These are phyloP conservation scores for Eutypella sp. DNA, from an alignment of 2,329 filamentous ascomycete genomes.

Conservation along the genomic window DNA sequence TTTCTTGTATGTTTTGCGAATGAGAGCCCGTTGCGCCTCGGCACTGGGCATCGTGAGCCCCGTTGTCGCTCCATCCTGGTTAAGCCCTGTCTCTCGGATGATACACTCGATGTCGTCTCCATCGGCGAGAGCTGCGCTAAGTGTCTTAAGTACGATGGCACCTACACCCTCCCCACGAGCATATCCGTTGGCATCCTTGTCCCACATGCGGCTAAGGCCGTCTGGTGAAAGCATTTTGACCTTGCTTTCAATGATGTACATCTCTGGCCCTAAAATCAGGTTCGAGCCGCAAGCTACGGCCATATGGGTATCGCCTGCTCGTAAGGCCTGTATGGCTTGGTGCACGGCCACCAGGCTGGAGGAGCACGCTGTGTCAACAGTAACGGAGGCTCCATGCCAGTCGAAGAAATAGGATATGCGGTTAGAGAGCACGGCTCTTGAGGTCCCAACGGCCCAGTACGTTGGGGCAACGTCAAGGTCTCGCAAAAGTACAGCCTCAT, in stretches of 20 bases:
- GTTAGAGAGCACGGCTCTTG: neutral
- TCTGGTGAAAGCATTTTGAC: conserved; percentile 14
- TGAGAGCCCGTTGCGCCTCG: conserved; percentile 4
- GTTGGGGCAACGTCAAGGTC: neutral
- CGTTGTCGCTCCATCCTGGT: conserved; percentile 11
- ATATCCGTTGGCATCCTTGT: conserved; percentile 16
- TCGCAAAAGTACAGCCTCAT: neutral
- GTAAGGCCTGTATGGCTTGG: conserved; percentile 2
- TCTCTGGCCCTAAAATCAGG: neutral
- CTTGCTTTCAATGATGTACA: conserved; percentile 3
- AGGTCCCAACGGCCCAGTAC: neutral
- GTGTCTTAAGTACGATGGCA: conserved; percentile 37
- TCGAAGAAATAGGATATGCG: conserved; percentile 8
- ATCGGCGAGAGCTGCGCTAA: conserved; percentile 32
- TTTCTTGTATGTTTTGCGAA: conserved; percentile 4
- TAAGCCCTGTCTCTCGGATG: conserved; percentile 12
- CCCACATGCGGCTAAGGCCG: conserved; percentile 14
- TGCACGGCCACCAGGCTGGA: conserved; percentile 9
- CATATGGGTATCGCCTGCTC: neutral
- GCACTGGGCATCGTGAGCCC: conserved; percentile 11
- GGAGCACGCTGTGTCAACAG: conserved; percentile 10
- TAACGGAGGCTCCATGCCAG: conserved; percentile 7
- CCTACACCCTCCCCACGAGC: conserved; percentile 19
- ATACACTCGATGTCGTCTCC: conserved; percentile 15
- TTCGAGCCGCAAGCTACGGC: conserved; percentile 3